phyloP scores from a whole-genome alignment of 1,139 yeast species.

The Scheffersomyces insectosa region DNA sequence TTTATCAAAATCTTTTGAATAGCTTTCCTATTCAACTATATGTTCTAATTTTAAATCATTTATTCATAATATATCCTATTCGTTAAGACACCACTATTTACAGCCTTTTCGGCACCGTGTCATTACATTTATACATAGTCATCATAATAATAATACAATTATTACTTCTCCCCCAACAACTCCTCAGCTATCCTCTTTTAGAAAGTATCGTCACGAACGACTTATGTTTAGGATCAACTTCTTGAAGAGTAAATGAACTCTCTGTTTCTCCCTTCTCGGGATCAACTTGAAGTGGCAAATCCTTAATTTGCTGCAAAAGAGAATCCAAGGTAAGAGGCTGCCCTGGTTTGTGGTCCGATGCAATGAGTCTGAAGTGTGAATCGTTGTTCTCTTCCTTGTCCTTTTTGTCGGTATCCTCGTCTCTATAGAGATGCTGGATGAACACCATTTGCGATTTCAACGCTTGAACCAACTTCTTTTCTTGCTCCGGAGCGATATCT shows the following conservation, averaged over 20 bases:
- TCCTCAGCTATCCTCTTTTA: constrained; percentile 3
- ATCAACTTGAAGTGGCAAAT: constrained; percentile 18
- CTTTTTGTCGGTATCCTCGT: constrained; percentile 11
- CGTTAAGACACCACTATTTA: too few species aligned
- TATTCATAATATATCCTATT: too few species aligned
- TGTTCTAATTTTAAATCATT: too few species aligned
- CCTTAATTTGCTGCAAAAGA: constrained; percentile 22
- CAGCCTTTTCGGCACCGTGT: too few species aligned
- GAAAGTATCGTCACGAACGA: constrained; percentile 11
- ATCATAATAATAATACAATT: not conserved
- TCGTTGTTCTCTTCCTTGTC: constrained; percentile 21
- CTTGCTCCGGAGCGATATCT: constrained; percentile 20
- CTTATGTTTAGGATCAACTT: constrained; percentile 4
- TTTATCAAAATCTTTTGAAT: too few species aligned
- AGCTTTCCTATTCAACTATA: too few species aligned
- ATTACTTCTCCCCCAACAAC: not conserved
- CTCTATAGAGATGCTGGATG: constrained; percentile 42
- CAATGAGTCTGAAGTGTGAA: constrained; percentile 34
- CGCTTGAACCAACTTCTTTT: constrained; percentile 27
- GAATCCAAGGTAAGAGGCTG: constrained; percentile 24
- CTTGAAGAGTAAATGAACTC: constrained; percentile 11
- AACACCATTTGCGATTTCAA: constrained; percentile 49
- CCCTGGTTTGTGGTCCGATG: constrained; percentile 31
- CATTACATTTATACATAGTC: too few species aligned
- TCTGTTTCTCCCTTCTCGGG: constrained; percentile 30